Evolutionary conservation across 2,329 filamentous ascomycete species (phyloP).

Genomic region (Penicillium glabrum): DNA sequence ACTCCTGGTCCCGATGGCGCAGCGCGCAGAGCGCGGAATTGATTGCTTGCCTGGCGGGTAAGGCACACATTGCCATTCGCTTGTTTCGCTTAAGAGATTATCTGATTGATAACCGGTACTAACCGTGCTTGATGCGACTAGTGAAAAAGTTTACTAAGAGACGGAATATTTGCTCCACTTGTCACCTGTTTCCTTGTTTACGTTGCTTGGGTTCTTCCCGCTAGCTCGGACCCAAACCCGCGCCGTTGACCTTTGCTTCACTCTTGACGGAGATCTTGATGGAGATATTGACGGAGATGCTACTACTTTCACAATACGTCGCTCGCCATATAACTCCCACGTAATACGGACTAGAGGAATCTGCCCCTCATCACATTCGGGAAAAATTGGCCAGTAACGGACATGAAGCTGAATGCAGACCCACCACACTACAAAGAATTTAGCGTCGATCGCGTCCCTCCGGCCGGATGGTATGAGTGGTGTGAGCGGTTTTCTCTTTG

Average conservation of each 20-base stretch:
- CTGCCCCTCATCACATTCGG: background rate
- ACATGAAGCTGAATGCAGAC: background rate
- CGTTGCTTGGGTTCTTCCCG: background rate
- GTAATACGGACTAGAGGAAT: too few relatives aligned
- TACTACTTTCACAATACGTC: background rate
- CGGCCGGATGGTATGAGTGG: background rate
- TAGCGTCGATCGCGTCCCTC: background rate
- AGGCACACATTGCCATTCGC: background rate
- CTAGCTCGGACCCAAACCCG: background rate
- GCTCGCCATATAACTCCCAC: too few relatives aligned
- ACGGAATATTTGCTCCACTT: background rate
- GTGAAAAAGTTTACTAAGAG: background rate
- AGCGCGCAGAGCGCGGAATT: background rate
- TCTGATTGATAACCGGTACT: slow-evolving; percentile 1
- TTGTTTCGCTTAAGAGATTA: slow-evolving; percentile 1
- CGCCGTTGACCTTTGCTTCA: background rate
- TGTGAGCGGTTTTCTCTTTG: background rate
- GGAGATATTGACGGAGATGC: too few relatives aligned
- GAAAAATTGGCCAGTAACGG: background rate
- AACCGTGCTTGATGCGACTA: background rate
- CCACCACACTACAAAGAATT: background rate
- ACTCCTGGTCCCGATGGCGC: too few relatives aligned
- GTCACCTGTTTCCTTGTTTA: background rate
- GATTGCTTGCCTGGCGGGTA: background rate
- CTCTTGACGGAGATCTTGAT: background rate